These are phyloP conservation scores for Schizophyllum amplum DNA, from an alignment of 1,284 basidiomycete genomes.

Conservation along the genomic window DNA sequence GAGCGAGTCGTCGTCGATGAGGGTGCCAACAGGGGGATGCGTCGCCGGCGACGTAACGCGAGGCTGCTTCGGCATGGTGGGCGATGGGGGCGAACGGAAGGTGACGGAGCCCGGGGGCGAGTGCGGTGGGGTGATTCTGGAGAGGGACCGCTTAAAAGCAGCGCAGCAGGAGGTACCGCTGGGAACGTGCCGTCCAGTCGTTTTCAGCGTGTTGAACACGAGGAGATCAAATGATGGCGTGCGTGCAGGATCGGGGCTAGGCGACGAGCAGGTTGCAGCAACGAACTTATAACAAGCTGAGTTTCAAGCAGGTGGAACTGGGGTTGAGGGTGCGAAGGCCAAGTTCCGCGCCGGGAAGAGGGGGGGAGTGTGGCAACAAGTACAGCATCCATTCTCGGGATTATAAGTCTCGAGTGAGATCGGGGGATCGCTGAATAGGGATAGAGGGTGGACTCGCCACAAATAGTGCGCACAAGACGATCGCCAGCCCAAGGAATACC, in stretches of 20 bases:
- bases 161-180: not conserved
- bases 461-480: not conserved
- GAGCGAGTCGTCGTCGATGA: constrained; percentile 76
- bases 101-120: not conserved
- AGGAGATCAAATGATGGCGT: not conserved
- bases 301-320: not conserved
- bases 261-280: not conserved
- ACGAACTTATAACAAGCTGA: not conserved
- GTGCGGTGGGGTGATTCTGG: not conserved
- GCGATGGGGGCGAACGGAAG: not conserved
- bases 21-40: constrained; percentile 64
- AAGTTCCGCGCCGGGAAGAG: not conserved
- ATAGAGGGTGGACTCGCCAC: not conserved
- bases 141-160: not conserved
- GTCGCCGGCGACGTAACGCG: not conserved
- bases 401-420: not conserved
- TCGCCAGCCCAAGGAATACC: too few relatives aligned
- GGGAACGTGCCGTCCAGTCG: not conserved
- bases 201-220: not conserved
- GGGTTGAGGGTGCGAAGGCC: not conserved
- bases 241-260: not conserved
- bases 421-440: not conserved
- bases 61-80: not conserved
- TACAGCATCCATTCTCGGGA: not conserved
- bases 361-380: not conserved